Evolutionary conservation across 2,329 filamentous ascomycete species (phyloP).

Genomic region (Fusarium sublunatum): DNA sequence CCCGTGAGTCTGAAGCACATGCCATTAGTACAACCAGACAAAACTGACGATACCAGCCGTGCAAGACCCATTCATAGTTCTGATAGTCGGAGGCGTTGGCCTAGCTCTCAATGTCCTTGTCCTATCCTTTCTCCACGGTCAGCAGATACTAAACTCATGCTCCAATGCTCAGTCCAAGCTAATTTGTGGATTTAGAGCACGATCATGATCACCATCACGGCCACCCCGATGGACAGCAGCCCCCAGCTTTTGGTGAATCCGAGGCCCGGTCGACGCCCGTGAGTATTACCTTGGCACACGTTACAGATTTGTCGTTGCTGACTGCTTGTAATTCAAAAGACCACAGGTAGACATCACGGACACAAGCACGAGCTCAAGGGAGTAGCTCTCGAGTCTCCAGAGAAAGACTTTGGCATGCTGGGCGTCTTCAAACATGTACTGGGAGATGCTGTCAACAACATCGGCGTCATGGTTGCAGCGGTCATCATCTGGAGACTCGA

Average conservation of each 20-base stretch:
- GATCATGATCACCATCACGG: slow-evolving; percentile 53
- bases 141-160: slow-evolving; percentile 19
- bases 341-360: slow-evolving; percentile 54
- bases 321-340: slow-evolving; percentile 24
- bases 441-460: slow-evolving; percentile 79
- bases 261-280: slow-evolving; percentile 35
- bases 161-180: neutral
- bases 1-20: no score
- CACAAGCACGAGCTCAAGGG: slow-evolving; percentile 58
- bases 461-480: slow-evolving; percentile 78
- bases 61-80: slow-evolving; percentile 71
- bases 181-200: slow-evolving; percentile 40
- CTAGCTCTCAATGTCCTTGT: slow-evolving; percentile 75
- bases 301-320: slow-evolving; percentile 15
- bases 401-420: slow-evolving; percentile 75
- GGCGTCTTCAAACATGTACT: slow-evolving; percentile 77
- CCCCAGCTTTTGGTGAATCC: slow-evolving; percentile 17
- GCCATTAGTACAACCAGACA: slow-evolving; percentile 7
- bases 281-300: slow-evolving; percentile 11
- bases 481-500: slow-evolving; percentile 74
- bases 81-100: slow-evolving; percentile 77
- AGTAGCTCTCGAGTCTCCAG: slow-evolving; percentile 45
- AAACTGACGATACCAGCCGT: slow-evolving; percentile 59
- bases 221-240: slow-evolving; percentile 10
- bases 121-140: slow-evolving; percentile 73